Percentiles rank a stretch among this genome's conserved stretches.
These are phyloP conservation scores for Articulospora tetracladia DNA, from an alignment of 495 filamentous ascomycete species.

Conservation along the genomic window DNA sequence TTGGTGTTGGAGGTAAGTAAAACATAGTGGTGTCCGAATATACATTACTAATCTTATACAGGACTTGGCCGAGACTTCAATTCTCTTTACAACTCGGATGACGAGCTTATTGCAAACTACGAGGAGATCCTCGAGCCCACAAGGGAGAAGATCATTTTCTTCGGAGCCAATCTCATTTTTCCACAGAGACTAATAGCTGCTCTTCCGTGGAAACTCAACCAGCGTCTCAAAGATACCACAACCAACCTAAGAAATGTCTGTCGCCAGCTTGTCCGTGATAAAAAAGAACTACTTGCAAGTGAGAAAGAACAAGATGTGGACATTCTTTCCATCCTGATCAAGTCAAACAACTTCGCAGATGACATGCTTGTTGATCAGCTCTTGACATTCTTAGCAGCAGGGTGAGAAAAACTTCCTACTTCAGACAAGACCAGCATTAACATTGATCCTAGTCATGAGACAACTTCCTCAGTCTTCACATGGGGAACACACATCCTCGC, in stretches of 20 bases:
- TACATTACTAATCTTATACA: neutral
- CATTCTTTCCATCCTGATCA: slow-evolving; percentile 76
- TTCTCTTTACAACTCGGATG: slow-evolving; percentile 58
- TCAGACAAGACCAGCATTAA: neutral
- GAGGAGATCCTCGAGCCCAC: slow-evolving; percentile 47
- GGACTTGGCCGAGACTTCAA: slow-evolving; percentile 74
- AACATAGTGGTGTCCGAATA: neutral
- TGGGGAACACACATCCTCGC: slow-evolving; percentile 50
- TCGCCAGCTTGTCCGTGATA: slow-evolving; percentile 60
- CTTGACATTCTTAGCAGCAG: slow-evolving; percentile 91
- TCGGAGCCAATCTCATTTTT: slow-evolving; percentile 38
- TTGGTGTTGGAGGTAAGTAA: slow-evolving; percentile 61
- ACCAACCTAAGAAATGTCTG: slow-evolving; percentile 60
- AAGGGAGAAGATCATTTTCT: slow-evolving; percentile 34
- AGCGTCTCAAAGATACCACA: slow-evolving; percentile 47
- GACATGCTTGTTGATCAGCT: slow-evolving; percentile 85
- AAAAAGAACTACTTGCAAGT: slow-evolving; percentile 53
- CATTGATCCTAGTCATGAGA: slow-evolving; percentile 62
- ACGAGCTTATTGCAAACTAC: slow-evolving; percentile 68
- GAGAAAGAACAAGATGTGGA: slow-evolving; percentile 56
- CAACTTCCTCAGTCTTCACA: slow-evolving; percentile 50
- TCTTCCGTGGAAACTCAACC: slow-evolving; percentile 67
- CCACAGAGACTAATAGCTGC: slow-evolving; percentile 40
- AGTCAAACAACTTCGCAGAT: slow-evolving; percentile 71
- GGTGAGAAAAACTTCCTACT: slow-evolving; percentile 29